Base-by-base conservation (phyloP, 805 yeast genomes). In the Hemisphaericaspora nanyangensis region DNA sequence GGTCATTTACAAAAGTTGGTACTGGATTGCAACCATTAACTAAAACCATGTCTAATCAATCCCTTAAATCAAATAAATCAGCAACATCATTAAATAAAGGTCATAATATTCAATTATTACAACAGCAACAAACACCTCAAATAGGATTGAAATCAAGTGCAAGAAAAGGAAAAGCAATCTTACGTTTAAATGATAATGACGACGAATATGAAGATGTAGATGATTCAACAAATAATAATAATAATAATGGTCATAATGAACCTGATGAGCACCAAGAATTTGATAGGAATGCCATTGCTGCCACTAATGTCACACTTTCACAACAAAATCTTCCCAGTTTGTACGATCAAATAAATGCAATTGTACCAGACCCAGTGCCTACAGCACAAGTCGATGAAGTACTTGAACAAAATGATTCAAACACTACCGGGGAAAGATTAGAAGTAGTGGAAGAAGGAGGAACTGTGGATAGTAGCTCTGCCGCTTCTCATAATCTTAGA, bases 191-290 rank as follows among this genome's bases (percentile, higher is more conserved):
- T 39, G 72, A 67, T 29, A 57, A 55, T 15, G 61, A 61, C 36
- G 61, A 60, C 10, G 66, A 64, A 12, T 66, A 55, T 41, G 74
- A 68, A 49, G 72, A 67, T 44, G 30, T 56, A 27, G 52, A 50
- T 12, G 55, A 46, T 13, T 51, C 48, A 6, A 61, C 43, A 17
- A 10, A 20, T 10, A 20, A 20, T 10, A 20, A 20, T 5, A 5
- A 22, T 5, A 12, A 12, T 12, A 32, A 20, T 35, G 17, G 24
- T 4, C 16, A 17, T 12, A 19, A 22, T 13, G 10, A 16, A 16
- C 11, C 29, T 12, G 36, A 37, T 3, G 31, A 13, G n/a, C 29
- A 24, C 4, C 43, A 43, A 30, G 17, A 39, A 27, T 43, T 43
- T 15, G 40, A 43, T 34, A 42, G 46, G 22, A 34, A 42, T 22